Base-by-base conservation (phyloP, 2,329 filamentous ascomycete genomes). In the Aspergillus niger region DNA sequence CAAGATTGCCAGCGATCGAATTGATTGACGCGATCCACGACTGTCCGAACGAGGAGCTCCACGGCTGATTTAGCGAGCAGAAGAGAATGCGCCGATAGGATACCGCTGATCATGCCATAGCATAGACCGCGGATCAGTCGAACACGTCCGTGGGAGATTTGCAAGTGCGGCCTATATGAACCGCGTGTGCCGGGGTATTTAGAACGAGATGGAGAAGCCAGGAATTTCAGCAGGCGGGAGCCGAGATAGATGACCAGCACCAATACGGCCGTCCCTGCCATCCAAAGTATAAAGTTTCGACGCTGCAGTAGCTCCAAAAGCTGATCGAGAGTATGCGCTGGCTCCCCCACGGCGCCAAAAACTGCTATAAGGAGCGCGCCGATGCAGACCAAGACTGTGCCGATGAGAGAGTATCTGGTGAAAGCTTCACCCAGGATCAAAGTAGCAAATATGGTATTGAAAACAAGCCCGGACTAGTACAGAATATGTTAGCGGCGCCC, bases 381-480 rank as follows among this genome's bases (percentile, higher is more conserved):
- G 22, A 82, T 83, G 64, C 91, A 94, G 44, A 98, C 95, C 53
- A 99, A 85, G 55, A 95, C 70, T 1, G 95, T 99, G 39, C 95
- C 95, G 70, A 91, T 86, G 39, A 96, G 83, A n/a, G 94, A 97
- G 85, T 92, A 96, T 74, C 86, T 86, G 55, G 95, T 98, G 78
- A 98, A 99, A 4, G 93, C 91, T 77, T 99, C 94, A 71, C 90
- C 89, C 51, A 99, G 85, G 70, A 98, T 91, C 59, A 98, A 80
- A 48, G 92, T 96, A 63, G 95, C 95, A 83, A 96, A 97, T 76
- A 98, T 92, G 59, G 94, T 97, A 81, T 99, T 99, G 83, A 99
- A 99, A 63, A 99, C 95, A 58, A 99, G 84, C 48, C 95, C 95
- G 3, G 94, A 96, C 74, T 85, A 67, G 60, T 58, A 32, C 30